Evolutionary conservation across 2,329 filamentous ascomycete species (phyloP).

Genomic region (Ascosphaera acerosa): DNA sequence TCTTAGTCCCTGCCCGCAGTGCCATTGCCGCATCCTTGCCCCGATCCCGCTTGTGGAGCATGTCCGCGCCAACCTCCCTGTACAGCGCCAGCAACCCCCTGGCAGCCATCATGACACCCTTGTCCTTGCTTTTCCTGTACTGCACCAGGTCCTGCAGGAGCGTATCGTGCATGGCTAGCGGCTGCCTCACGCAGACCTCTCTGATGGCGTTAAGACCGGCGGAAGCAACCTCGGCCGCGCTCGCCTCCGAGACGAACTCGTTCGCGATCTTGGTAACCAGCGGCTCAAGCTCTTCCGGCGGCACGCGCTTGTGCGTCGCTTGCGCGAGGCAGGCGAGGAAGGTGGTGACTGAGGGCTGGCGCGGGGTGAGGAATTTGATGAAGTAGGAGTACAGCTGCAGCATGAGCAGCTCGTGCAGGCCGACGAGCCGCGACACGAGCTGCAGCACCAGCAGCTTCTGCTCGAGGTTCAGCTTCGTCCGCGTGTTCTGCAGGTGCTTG

Average conservation of each 20-base stretch:
- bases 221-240: constrained; percentile 69
- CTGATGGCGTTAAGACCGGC: constrained; percentile 87
- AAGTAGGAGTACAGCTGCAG: constrained; percentile 91
- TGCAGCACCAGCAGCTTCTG: constrained; percentile 78
- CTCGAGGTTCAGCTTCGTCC: constrained; percentile 63
- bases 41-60: constrained; percentile 70
- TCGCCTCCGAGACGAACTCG: constrained; percentile 89
- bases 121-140: constrained; percentile 94
- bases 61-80: constrained; percentile 68
- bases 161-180: constrained; percentile 87
- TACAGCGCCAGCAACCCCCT: constrained; percentile 79
- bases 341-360: constrained; percentile 72
- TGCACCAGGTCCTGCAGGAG: constrained; percentile 87
- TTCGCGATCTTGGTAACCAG: constrained; percentile 89
- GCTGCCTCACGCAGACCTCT: constrained; percentile 78
- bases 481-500: constrained; percentile 72
- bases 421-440: constrained; percentile 70
- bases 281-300: constrained; percentile 76
- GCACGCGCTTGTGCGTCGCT: constrained; percentile 71
- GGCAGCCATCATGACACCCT: constrained; percentile 96
- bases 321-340: constrained; percentile 85
- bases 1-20: constrained; percentile 47
- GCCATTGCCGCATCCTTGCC: constrained; percentile 78
- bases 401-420: constrained; percentile 74
- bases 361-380: constrained; percentile 69